phyloP scores from a whole-genome alignment of 306 rosid genomes.

The Pachyrhizus erosus region DNA sequence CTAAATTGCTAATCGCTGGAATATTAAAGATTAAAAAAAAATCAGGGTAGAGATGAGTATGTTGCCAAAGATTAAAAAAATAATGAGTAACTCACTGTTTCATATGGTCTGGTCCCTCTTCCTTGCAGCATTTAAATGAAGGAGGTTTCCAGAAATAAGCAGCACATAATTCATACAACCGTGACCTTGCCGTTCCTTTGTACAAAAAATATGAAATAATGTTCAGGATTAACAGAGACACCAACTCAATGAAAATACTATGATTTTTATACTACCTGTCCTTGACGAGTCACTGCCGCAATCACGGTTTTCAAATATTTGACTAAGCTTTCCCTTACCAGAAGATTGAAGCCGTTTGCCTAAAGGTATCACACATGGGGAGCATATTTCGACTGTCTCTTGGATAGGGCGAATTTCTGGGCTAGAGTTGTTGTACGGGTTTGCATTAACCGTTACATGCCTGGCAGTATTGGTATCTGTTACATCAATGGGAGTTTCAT shows the following conservation, averaged over 20 bases:
- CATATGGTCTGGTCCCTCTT: slow-evolving; percentile 83
- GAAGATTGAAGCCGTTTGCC: slow-evolving; percentile 40
- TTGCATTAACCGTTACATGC: slow-evolving; percentile 37
- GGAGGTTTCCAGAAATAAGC: slow-evolving; percentile 75
- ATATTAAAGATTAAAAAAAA: neutral
- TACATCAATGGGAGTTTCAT: slow-evolving; percentile 72
- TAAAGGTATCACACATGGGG: slow-evolving; percentile 38
- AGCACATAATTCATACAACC: slow-evolving; percentile 71
- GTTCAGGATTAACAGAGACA: slow-evolving; percentile 27
- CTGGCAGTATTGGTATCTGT: slow-evolving; percentile 26
- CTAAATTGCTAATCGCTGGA: neutral
- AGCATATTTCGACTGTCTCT: slow-evolving; percentile 24
- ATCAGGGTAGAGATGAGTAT: neutral
- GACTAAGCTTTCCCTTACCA: neutral
- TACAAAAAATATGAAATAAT: slow-evolving; percentile 45
- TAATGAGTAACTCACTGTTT: slow-evolving; percentile 53
- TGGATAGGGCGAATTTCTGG: slow-evolving; percentile 31
- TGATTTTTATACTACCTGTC: slow-evolving; percentile 52
- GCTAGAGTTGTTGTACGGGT: slow-evolving; percentile 39
- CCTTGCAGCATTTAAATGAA: slow-evolving; percentile 70
- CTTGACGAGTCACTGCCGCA: slow-evolving; percentile 38
- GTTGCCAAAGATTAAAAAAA: neutral
- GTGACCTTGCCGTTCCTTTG: slow-evolving; percentile 65
- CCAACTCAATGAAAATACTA: slow-evolving; percentile 14
- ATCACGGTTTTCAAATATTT: slow-evolving; percentile 42